These are phyloP conservation scores for Ogataea methylovora DNA, from an alignment of 805 yeast genomes.

Conservation along the genomic window DNA sequence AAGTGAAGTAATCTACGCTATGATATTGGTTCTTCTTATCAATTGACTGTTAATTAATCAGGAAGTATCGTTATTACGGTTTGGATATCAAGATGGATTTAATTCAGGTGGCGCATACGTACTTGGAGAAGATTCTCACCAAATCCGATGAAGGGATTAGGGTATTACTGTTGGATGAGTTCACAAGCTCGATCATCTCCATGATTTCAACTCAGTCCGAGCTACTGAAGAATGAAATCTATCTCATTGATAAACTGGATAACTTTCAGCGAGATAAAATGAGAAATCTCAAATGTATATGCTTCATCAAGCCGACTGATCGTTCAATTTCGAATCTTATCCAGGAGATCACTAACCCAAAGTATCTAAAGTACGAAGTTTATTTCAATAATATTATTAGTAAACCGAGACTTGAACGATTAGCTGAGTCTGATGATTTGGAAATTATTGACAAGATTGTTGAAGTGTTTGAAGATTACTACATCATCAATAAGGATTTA, in stretches of 20 bases:
- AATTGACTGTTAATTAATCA: background rate
- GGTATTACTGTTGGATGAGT: constrained; percentile 71
- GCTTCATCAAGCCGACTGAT: constrained; percentile 67
- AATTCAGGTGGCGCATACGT: constrained; percentile 36
- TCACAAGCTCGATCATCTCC: constrained; percentile 81
- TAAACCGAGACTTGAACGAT: constrained; percentile 71
- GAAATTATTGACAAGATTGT: constrained; percentile 72
- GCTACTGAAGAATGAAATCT: constrained; percentile 75
- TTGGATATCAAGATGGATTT: constrained; percentile 38
- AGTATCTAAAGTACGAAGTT: constrained; percentile 68
- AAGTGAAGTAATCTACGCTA: too few relatives aligned
- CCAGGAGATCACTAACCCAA: constrained; percentile 70
- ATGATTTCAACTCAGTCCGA: constrained; percentile 84
- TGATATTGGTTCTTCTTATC: too few relatives aligned
- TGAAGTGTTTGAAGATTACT: constrained; percentile 81
- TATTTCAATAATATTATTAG: constrained; percentile 70
- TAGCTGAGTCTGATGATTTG: constrained; percentile 86
- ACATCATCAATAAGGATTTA: constrained; percentile 63
- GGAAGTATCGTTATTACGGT: too few relatives aligned
- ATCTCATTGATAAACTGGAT: constrained; percentile 66
- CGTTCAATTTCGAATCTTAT: constrained; percentile 53
- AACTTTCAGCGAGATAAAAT: constrained; percentile 56
- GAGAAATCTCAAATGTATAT: constrained; percentile 76
- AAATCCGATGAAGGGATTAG: constrained; percentile 35
- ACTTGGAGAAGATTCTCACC: constrained; percentile 30